Base-by-base conservation (phyloP, 495 filamentous ascomycete species). In the Trichoderma asperelloides region DNA sequence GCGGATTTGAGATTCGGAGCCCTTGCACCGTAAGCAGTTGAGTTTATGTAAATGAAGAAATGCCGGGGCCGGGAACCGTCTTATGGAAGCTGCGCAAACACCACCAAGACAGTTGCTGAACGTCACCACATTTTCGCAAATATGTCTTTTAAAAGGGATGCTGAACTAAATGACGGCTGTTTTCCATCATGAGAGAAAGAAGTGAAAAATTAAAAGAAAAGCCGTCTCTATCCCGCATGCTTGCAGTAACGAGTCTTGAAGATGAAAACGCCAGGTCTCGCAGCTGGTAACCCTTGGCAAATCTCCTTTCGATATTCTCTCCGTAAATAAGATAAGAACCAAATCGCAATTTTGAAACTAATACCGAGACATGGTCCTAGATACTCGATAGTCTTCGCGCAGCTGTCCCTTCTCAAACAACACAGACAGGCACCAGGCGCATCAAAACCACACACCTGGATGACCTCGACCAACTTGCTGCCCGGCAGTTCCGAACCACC, bases 351-450 rank as follows among this genome's bases (percentile, higher is more conserved):
- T 18, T 45, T 12, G 7, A 51, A 21, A 51, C 47, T 51, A 23
- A 51, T 51, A 9, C 0, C 11, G 18, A 23, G 9, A 11, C n/a
- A n/a, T 51, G n/a, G 0, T 21, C 7, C 21, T 66, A 82, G 79
- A 70, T 84, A 65, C 76, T 84, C 37, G 71, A 75, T 8, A 69
- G 73, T 21, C 77, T 91, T 43, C 83, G 80, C 67, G 74, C 80
- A 13, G 16, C 55, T 3, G 13, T 60, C 4, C 16, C 25, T 12
- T 11, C 66, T 70, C 80, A 68, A 73, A 77, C 65, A 72, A 76
- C 18, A 70, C 40, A 62, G 16, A 60, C 66, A 27, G 62, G 6
- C 13, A 57, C 47, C 62, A 60, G 49, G 64, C 65, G 65, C 66
- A 65, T 68, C 64, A 73, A 67, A 21, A 70, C 43, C 13, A 81